Evolutionary conservation across 202 grass and related monocot genomes (phyloP).

Genomic region (Panicum hallii): DNA sequence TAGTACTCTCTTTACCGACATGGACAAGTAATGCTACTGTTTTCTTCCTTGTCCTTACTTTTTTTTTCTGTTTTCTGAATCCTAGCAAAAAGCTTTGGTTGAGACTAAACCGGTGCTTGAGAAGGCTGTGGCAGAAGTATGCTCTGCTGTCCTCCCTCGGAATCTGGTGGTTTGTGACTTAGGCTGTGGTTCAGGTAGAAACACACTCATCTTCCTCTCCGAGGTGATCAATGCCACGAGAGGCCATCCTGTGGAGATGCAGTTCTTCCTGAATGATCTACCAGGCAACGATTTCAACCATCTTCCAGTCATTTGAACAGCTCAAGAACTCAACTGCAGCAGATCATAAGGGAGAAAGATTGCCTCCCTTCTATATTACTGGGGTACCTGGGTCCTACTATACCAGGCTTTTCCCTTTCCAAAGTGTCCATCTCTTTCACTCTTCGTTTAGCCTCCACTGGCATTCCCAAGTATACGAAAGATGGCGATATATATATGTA

Average conservation of each 20-base stretch:
- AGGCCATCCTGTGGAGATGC: slow-evolving; percentile 12
- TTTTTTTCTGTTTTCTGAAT: no score
- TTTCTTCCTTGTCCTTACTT: background rate
- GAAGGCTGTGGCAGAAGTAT: slow-evolving; percentile 28
- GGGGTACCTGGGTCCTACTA: slow-evolving; percentile 52
- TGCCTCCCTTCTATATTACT: slow-evolving; percentile 4
- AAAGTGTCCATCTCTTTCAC: slow-evolving; percentile 51
- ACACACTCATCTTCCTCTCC: slow-evolving; percentile 26
- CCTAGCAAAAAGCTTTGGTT: slow-evolving; percentile 42
- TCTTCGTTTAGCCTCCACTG: slow-evolving; percentile 43
- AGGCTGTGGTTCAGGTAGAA: slow-evolving; percentile 35
- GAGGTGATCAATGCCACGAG: background rate
- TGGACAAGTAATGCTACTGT: background rate
- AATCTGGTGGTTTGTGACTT: slow-evolving; percentile 41
- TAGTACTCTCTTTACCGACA: background rate
- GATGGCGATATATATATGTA: no score
- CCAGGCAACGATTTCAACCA: slow-evolving; percentile 18
- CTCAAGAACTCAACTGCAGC: background rate
- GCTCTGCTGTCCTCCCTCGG: slow-evolving; percentile 1
- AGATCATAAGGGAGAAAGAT: background rate
- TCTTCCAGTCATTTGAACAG: slow-evolving; percentile 1
- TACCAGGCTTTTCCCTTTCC: slow-evolving; percentile 33
- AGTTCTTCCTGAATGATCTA: slow-evolving; percentile 48
- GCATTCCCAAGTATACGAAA: slow-evolving; percentile 42
- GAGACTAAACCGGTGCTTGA: slow-evolving; percentile 12